Conservation (phyloP, 768 basidiomycete genomes). For the Russula ochroleuca region DNA sequence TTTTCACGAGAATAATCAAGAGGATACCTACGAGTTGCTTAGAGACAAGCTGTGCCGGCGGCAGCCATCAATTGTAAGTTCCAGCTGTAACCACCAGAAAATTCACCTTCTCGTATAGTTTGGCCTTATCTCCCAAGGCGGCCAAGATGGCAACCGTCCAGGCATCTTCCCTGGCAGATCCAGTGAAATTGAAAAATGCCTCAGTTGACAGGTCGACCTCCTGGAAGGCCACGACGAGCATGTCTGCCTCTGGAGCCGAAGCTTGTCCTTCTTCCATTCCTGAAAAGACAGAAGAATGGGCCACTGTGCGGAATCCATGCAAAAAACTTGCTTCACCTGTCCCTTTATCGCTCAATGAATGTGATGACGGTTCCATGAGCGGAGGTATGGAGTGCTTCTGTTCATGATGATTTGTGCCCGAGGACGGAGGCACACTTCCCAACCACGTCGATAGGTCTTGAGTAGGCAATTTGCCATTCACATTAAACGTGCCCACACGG, state of each 20-base stretch:
- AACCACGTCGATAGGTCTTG: slow-evolving; percentile 71
- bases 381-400: slow-evolving; percentile 28
- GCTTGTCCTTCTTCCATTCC: not conserved
- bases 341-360: slow-evolving; percentile 25
- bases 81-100: not conserved
- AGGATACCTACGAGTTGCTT: slow-evolving; percentile 84
- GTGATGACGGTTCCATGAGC: no score
- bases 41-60: slow-evolving; percentile 50
- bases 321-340: slow-evolving; percentile 13
- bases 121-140: slow-evolving; percentile 61
- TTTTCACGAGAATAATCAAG: slow-evolving; percentile 64
- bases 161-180: slow-evolving; percentile 59
- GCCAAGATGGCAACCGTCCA: slow-evolving; percentile 67
- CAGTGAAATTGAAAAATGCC: slow-evolving; percentile 66
- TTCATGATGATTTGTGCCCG: not conserved
- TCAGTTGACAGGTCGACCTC: slow-evolving; percentile 77
- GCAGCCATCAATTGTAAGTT: slow-evolving; percentile 4
- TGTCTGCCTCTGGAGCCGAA: slow-evolving; percentile 48
- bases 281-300: not conserved
- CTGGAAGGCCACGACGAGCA: slow-evolving; percentile 75
- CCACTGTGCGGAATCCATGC: not conserved
- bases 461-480: slow-evolving; percentile 71
- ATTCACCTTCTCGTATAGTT: slow-evolving; percentile 61
- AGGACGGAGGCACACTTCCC: slow-evolving; percentile 30
- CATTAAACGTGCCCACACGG: slow-evolving; percentile 79